Evolutionary conservation across 2,329 filamentous ascomycete genomes (phyloP), one percentile per base, ranked within the genome.

Genomic region (Coniochaeta prunicola): DNA sequence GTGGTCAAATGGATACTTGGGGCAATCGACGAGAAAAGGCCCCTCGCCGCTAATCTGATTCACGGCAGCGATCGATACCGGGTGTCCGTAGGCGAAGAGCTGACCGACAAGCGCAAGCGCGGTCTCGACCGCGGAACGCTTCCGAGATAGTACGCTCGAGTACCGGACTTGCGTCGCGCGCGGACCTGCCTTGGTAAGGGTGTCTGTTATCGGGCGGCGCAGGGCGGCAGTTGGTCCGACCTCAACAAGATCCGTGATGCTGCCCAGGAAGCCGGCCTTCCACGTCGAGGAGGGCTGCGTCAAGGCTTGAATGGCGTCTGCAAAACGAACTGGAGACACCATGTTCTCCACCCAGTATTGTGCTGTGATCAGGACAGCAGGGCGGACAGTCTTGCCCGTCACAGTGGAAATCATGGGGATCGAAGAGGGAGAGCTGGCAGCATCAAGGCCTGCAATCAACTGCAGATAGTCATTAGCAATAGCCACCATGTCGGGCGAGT

Each of bases 1-100:
- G 42, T 74, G 74, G 53, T 77, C 70, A 65, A 75, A 79, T 0
- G 74, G 70, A 58, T 78, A 79, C 1, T 69, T 62, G 0, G 76
- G 75, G 1, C 73, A 66, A 54, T 76, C 70, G 1, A 67, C 62
- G 8, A 76, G 63, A 60, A 54, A 55, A 28, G 58, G 36, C 10
- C 31, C 15, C 17, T 33, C 34, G 53, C 26, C 17, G 54, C 15
- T n/a, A 5, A 69, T 33, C 31, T 33, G 31, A 33, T 33, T 70
- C n/a, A 61, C 66, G 3, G 60, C 60, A 2, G 62, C 53, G 28
- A 70, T 58, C 2, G 62, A 64, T 8, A 70, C 61, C 1, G 60
- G 24, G 42, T 69, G 59, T 36, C 0, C 69, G 68, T 6, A 62
- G 45, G 53, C 62, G 64, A 59, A 65, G 69, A 72, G 59, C 6